phyloP scores from a whole-genome alignment of 2,329 filamentous ascomycete species.

The Diaporthe vaccinii region DNA sequence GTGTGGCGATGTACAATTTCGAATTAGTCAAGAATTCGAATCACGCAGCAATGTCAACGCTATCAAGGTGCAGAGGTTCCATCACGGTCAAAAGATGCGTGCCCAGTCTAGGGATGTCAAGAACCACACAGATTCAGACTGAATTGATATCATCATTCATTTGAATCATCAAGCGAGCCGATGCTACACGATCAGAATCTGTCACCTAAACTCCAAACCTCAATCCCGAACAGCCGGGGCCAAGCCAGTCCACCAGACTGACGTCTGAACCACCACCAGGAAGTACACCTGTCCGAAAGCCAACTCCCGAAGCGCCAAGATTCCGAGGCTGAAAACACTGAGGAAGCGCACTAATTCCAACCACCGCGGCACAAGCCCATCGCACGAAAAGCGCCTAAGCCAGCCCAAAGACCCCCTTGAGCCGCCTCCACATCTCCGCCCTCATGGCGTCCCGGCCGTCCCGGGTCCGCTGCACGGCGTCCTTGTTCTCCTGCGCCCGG shows the following conservation, averaged over 20 bases:
- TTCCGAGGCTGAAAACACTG: too few species aligned
- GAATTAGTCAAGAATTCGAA: neutral
- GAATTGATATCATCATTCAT: constrained; percentile 6
- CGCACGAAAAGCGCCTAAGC: constrained; percentile 44
- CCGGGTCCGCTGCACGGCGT: constrained; percentile 74
- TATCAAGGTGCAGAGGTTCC: neutral
- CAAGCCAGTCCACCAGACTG: neutral
- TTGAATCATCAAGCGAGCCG: neutral
- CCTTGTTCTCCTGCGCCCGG: constrained; percentile 80
- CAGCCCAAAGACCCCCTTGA: constrained; percentile 58
- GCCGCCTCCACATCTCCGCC: constrained; percentile 70
- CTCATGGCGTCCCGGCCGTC: constrained; percentile 74
- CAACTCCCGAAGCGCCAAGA: neutral
- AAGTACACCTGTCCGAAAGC: neutral
- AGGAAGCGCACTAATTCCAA: too few species aligned
- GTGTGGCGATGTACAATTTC: neutral
- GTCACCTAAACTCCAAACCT: neutral
- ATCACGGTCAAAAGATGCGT: neutral
- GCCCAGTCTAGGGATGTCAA: neutral
- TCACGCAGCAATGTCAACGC: neutral
- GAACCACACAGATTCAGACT: neutral
- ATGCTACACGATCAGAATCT: neutral
- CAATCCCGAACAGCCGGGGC: too few species aligned
- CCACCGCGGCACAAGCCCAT: neutral
- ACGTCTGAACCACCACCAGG: neutral